Conservation (phyloP, 179 eudicot genomes). For the Drosera spatulata region DNA sequence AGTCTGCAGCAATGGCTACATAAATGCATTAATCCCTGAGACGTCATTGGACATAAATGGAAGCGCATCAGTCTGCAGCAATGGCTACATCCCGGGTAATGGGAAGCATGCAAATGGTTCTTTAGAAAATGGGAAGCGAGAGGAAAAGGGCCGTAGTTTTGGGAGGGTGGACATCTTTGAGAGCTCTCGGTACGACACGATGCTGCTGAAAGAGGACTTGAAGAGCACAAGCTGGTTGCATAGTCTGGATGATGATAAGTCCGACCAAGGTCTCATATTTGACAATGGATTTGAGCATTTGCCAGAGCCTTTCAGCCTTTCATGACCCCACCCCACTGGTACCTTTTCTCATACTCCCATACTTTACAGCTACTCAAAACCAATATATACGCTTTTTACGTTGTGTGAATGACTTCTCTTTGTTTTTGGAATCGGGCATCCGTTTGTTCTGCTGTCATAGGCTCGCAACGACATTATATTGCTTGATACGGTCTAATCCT, state of each 20-base stretch:
- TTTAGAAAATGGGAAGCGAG: constrained; percentile 38
- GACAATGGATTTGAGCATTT: constrained; percentile 76
- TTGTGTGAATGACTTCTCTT: too few species aligned
- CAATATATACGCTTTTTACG: too few species aligned
- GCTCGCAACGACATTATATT: too few species aligned
- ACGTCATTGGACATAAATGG: too few species aligned
- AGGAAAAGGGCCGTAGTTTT: constrained; percentile 43
- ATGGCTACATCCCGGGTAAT: constrained; percentile 34
- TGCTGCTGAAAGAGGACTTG: constrained; percentile 77
- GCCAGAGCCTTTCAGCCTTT: constrained; percentile 82
- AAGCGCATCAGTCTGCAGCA: too few species aligned
- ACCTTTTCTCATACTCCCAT: not conserved
- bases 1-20: constrained; percentile 18
- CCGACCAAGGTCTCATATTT: constrained; percentile 65
- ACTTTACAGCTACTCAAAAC: not conserved
- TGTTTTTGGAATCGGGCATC: too few species aligned
- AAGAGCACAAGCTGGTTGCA: constrained; percentile 89
- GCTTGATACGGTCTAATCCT: too few species aligned
- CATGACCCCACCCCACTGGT: constrained; percentile 13
- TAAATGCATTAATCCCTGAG: too few species aligned
- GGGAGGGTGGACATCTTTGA: constrained; percentile 69
- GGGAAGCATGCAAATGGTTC: constrained; percentile 28
- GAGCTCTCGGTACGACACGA: constrained; percentile 86
- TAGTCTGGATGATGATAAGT: constrained; percentile 53
- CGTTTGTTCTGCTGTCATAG: too few species aligned